Conservation (phyloP, 2,329 filamentous ascomycete genomes). For the Epichloe sylvatica region DNA sequence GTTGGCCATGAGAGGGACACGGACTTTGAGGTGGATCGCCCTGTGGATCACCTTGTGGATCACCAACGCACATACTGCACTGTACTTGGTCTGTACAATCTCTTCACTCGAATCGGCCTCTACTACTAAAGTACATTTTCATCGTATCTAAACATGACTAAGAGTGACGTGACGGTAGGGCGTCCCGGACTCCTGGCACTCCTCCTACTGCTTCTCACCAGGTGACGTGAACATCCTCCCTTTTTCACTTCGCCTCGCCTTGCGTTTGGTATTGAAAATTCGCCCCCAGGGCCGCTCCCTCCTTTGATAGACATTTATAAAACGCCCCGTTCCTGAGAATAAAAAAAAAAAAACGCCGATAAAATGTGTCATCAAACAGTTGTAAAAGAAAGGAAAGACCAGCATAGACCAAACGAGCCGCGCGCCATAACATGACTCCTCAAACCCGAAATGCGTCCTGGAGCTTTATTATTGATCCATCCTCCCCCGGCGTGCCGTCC, state of each 20-base stretch:
- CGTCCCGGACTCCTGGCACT: not conserved
- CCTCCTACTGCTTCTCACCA: not conserved
- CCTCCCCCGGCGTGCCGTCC: not conserved
- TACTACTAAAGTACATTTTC: conserved; percentile 31
- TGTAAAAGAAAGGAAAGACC: not conserved
- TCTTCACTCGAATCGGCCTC: conserved; percentile 17
- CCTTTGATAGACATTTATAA: conserved; percentile 11
- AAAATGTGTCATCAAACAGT: conserved; percentile 11
- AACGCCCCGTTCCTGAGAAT: conserved; percentile 7
- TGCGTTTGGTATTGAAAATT: conserved; percentile 16
- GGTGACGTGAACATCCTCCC: not conserved
- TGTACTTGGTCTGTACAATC: conserved; percentile 1
- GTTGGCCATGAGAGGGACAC: no score
- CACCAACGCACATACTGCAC: no score
- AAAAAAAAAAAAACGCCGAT: conserved; percentile 12
- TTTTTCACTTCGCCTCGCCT: not conserved
- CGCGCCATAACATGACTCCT: not conserved
- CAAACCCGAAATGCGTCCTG: not conserved
- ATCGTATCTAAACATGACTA: conserved; percentile 19
- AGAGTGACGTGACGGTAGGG: not conserved
- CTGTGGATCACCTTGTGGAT: no score
- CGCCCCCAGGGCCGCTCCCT: conserved; percentile 8
- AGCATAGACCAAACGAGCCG: no score
- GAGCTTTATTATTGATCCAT: not conserved
- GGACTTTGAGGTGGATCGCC: not conserved